Evolutionary conservation across 495 filamentous ascomycete species (phyloP).

Genomic region (Trypethelium eluteriae): DNA sequence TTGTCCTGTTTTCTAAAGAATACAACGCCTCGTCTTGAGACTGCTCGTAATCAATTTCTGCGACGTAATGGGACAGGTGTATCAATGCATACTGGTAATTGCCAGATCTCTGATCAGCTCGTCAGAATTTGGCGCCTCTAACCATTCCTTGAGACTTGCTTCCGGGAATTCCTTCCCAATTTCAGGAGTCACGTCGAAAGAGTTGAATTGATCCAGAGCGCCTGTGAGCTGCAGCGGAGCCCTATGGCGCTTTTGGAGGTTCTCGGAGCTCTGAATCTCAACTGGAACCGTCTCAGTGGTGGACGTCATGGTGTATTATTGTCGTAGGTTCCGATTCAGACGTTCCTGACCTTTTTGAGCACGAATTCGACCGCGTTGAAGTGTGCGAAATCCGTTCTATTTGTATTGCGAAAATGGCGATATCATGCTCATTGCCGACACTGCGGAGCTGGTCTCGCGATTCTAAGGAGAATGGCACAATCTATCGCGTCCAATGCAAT

Average conservation of each 20-base stretch:
- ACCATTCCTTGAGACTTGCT: slow-evolving; percentile 37
- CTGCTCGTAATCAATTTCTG: slow-evolving; percentile 47
- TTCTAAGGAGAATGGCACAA: not conserved
- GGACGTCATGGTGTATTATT: not conserved
- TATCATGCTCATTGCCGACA: not conserved
- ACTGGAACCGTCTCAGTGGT: slow-evolving; percentile 1
- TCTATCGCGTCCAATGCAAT: slow-evolving; percentile 4
- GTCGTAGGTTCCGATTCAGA: not conserved
- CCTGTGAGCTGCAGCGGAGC: slow-evolving; percentile 30
- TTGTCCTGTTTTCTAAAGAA: slow-evolving; percentile 70
- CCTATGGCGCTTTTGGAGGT: not conserved
- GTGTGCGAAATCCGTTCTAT: not conserved
- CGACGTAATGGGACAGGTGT: not conserved
- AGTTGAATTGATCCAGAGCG: slow-evolving; percentile 50
- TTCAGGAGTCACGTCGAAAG: slow-evolving; percentile 57
- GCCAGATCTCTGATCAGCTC: slow-evolving; percentile 60
- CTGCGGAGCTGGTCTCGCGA: not conserved
- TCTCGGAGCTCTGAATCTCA: not conserved
- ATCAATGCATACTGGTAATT: slow-evolving; percentile 48
- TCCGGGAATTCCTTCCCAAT: slow-evolving; percentile 63
- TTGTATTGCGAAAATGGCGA: not conserved
- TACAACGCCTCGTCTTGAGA: slow-evolving; percentile 72
- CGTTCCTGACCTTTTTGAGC: slow-evolving; percentile 1
- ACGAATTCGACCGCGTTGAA: not conserved
- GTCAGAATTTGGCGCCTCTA: slow-evolving; percentile 53